Conservation (phyloP, 805 yeast genomes). For the Cyberlindnera xishuangbannaensis region DNA sequence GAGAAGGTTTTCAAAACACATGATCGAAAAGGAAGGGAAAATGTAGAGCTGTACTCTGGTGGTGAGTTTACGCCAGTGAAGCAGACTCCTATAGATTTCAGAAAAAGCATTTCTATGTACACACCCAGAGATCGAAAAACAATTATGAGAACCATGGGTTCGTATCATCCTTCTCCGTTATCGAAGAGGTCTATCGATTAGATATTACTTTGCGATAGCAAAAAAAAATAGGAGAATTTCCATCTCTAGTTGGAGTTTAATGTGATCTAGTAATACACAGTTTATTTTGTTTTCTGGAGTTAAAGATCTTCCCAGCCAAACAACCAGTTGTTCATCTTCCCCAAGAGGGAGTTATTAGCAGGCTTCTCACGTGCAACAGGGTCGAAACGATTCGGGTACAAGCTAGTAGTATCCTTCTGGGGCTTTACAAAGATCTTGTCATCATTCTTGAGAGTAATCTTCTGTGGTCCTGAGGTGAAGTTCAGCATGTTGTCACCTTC, state of each 20-base stretch:
- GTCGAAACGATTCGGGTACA: slow-evolving; percentile 25
- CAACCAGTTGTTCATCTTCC: slow-evolving; percentile 38
- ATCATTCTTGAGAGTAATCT: slow-evolving; percentile 37
- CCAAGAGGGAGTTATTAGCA: slow-evolving; percentile 21
- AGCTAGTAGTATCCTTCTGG: slow-evolving; percentile 11
- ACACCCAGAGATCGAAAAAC: slow-evolving; percentile 14
- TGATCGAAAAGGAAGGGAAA: slow-evolving; percentile 29
- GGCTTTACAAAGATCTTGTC: slow-evolving; percentile 32
- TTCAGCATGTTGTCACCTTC: slow-evolving; percentile 14
- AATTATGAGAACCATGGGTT: too few relatives aligned
- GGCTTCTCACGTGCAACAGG: slow-evolving; percentile 17
- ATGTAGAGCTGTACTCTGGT: slow-evolving; percentile 27
- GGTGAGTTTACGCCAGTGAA: slow-evolving; percentile 28
- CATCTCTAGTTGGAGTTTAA: slow-evolving; percentile 2
- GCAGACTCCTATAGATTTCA: slow-evolving; percentile 11
- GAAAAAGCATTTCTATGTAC: slow-evolving; percentile 9
- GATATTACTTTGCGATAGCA: background rate
- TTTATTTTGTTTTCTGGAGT: background rate
- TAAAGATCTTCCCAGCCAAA: slow-evolving; percentile 52
- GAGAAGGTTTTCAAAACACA: slow-evolving; percentile 47
- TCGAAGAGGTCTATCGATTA: slow-evolving; percentile 10
- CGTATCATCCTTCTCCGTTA: slow-evolving; percentile 22
- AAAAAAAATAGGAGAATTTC: background rate
- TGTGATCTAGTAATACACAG: too few relatives aligned
- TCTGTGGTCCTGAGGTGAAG: slow-evolving; percentile 14